These are phyloP conservation scores for Acanthamoeba triangularis DNA, from an alignment of 208 protist genomes.

Conservation along the genomic window DNA sequence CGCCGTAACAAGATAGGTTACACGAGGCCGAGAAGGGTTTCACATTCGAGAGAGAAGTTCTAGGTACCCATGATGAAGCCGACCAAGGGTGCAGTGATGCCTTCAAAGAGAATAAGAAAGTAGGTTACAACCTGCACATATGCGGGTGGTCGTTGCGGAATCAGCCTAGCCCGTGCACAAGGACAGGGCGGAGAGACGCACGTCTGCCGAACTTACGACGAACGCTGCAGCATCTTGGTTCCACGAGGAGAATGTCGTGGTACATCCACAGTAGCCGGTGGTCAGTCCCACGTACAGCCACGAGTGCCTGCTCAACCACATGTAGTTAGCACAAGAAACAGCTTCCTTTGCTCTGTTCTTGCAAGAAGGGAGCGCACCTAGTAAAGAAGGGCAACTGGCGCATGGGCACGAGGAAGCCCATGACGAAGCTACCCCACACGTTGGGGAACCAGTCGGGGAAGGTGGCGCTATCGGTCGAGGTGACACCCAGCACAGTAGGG, in stretches of 20 bases:
- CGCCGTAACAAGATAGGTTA: not conserved
- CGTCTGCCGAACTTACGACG: not conserved
- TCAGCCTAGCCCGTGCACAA: not conserved
- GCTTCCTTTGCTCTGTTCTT: not conserved
- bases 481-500: not conserved
- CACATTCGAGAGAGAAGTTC: too few species aligned
- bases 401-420: slow-evolving; percentile 41
- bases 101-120: slow-evolving; percentile 23
- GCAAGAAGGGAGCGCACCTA: not conserved
- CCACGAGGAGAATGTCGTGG: slow-evolving; percentile 71
- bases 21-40: not conserved
- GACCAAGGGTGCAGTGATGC: not conserved
- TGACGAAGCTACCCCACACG: slow-evolving; percentile 69
- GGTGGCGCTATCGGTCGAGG: slow-evolving; percentile 13
- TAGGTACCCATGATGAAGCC: slow-evolving; percentile 55
- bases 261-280: slow-evolving; percentile 70
- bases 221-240: slow-evolving; percentile 41
- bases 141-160: not conserved
- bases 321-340: not conserved
- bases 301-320: not conserved
- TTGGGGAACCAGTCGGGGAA: slow-evolving; percentile 74
- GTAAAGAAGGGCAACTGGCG: not conserved
- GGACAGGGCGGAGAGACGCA: not conserved
- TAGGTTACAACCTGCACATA: slow-evolving; percentile 15
- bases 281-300: slow-evolving; percentile 69